Conservation (phyloP, 768 basidiomycete species). For the Guyanaporus albipodus region DNA sequence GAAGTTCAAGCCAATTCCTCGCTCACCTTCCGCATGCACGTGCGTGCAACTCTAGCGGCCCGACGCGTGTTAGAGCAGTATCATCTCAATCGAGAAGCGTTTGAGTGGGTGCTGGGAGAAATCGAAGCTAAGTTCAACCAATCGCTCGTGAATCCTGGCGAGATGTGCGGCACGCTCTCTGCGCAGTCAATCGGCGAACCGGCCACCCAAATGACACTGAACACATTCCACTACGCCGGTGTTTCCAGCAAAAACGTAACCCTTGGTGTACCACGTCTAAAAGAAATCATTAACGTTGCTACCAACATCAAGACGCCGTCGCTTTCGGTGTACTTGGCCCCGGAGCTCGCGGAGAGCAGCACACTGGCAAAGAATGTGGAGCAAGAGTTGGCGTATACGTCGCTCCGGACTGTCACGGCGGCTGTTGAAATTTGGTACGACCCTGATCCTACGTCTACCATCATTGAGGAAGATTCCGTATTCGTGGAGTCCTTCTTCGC, state of each 20-base stretch:
- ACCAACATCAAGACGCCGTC: slow-evolving; percentile 98
- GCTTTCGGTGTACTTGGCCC: slow-evolving; percentile 83
- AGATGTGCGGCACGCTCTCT: slow-evolving; percentile 98
- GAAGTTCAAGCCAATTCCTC: slow-evolving; percentile 89
- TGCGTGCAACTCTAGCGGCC: slow-evolving; percentile 83
- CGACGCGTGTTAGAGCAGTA: slow-evolving; percentile 84
- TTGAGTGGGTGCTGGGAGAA: slow-evolving; percentile 96
- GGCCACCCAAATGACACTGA: slow-evolving; percentile 98
- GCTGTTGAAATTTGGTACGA: slow-evolving; percentile 99
- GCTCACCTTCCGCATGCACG: slow-evolving; percentile 88
- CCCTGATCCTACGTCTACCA: slow-evolving; percentile 84
- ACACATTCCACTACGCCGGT: slow-evolving; percentile 99
- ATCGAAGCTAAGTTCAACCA: slow-evolving; percentile 95
- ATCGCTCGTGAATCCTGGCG: slow-evolving; percentile 87
- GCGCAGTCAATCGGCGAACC: slow-evolving; percentile 99
- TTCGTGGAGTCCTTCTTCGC: slow-evolving; percentile 99
- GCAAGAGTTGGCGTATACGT: slow-evolving; percentile 91
- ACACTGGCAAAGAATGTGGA: slow-evolving; percentile 82
- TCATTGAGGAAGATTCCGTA: slow-evolving; percentile 92
- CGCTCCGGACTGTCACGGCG: slow-evolving; percentile 88
- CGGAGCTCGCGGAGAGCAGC: slow-evolving; percentile 59
- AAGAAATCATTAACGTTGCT: slow-evolving; percentile 99
- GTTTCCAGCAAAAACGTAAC: slow-evolving; percentile 99
- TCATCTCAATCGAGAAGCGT: slow-evolving; percentile 89
- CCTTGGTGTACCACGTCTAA: slow-evolving; percentile 96